Evolutionary conservation across 2,329 filamentous ascomycete species (phyloP).

Genomic region (Ascomycota sp.): DNA sequence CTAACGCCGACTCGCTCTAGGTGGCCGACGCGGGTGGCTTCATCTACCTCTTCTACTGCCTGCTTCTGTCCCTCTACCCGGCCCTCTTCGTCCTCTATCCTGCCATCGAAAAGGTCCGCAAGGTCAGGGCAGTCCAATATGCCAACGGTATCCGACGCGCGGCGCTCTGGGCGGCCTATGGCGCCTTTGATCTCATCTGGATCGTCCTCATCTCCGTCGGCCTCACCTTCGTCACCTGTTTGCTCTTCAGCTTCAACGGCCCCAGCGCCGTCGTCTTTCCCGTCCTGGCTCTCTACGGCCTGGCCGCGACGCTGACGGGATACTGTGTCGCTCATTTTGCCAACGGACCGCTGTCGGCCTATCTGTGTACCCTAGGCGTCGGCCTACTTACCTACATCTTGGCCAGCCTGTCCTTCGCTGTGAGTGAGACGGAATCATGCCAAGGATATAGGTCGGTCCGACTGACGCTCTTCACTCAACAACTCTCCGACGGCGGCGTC

Average conservation of each 20-base stretch:
- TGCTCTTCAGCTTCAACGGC: slow-evolving; percentile 56
- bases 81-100: slow-evolving; percentile 60
- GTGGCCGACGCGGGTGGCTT: slow-evolving; percentile 22
- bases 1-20: no score
- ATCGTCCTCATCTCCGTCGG: slow-evolving; percentile 42
- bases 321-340: slow-evolving; percentile 46
- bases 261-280: slow-evolving; percentile 55
- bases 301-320: slow-evolving; percentile 48
- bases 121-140: slow-evolving; percentile 64
- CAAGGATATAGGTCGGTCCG: background rate
- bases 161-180: slow-evolving; percentile 65
- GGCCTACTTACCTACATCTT: slow-evolving; percentile 46
- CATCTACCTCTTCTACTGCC: slow-evolving; percentile 47
- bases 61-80: slow-evolving; percentile 43
- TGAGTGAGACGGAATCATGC: slow-evolving; percentile 1
- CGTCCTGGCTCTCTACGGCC: slow-evolving; percentile 55
- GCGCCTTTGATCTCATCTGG: slow-evolving; percentile 55
- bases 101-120: slow-evolving; percentile 52
- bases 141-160: slow-evolving; percentile 63
- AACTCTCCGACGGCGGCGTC: slow-evolving; percentile 1
- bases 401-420: slow-evolving; percentile 42
- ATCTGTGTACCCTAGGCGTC: slow-evolving; percentile 42
- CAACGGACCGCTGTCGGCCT: slow-evolving; percentile 48
- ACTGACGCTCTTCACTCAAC: background rate
- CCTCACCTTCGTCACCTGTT: no score